phyloP scores from a whole-genome alignment of 2,329 filamentous ascomycete genomes.

The Penicillium sp. region DNA sequence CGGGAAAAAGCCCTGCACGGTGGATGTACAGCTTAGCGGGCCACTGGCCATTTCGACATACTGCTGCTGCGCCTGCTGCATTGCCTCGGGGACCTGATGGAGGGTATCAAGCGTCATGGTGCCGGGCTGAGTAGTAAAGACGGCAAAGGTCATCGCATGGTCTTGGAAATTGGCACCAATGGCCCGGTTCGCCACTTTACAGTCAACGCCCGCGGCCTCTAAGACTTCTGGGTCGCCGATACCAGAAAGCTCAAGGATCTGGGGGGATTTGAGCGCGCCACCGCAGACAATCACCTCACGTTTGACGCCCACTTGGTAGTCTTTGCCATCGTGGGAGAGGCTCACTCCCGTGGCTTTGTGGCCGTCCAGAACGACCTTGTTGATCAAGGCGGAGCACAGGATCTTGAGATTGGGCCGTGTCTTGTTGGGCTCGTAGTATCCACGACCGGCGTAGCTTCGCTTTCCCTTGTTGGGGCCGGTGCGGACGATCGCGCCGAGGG shows the following conservation, averaged over 20 bases:
- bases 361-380: slow-evolving; percentile 21
- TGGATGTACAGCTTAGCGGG: slow-evolving; percentile 4
- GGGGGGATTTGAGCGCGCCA: slow-evolving; percentile 53
- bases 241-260: slow-evolving; percentile 56
- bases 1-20: slow-evolving; percentile 15
- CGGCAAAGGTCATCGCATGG: slow-evolving; percentile 22
- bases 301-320: slow-evolving; percentile 29
- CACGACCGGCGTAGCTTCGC: slow-evolving; percentile 39
- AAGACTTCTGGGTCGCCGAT: slow-evolving; percentile 47
- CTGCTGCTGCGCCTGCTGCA: slow-evolving; percentile 10
- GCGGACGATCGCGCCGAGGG: slow-evolving; percentile 26
- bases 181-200: slow-evolving; percentile 39
- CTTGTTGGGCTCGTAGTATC: slow-evolving; percentile 33
- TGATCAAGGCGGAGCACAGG: slow-evolving; percentile 41
- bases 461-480: slow-evolving; percentile 20
- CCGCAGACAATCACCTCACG: slow-evolving; percentile 55
- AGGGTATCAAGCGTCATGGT: slow-evolving; percentile 10
- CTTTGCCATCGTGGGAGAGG: slow-evolving; percentile 35
- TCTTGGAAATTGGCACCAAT: slow-evolving; percentile 48
- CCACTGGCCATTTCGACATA: slow-evolving; percentile 5
- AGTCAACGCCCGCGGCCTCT: slow-evolving; percentile 34
- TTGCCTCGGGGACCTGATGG: slow-evolving; percentile 7
- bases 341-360: slow-evolving; percentile 34
- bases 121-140: slow-evolving; percentile 9
- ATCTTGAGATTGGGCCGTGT: slow-evolving; percentile 43